Conservation (phyloP, 352 stramenopile species). For the Globisporangium barbulae region DNA sequence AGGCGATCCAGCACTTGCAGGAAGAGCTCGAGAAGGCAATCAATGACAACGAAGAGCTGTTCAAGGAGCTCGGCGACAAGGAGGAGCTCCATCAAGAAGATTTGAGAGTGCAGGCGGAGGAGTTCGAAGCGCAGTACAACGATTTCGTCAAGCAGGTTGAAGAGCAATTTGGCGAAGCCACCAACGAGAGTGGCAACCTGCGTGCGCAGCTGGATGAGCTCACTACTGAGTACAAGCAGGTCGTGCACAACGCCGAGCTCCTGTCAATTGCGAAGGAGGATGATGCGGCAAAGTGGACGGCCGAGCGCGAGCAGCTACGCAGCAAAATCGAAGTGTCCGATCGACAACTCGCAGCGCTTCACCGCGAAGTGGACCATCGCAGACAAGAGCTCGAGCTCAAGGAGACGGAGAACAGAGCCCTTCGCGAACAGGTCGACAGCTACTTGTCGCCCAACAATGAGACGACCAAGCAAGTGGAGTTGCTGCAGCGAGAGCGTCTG, state of each 20-base stretch:
- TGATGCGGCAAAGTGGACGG: slow-evolving; percentile 48
- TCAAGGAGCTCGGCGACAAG: slow-evolving; percentile 44
- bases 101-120: slow-evolving; percentile 39
- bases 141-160: slow-evolving; percentile 52
- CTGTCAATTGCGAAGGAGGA: slow-evolving; percentile 27
- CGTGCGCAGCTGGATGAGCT: slow-evolving; percentile 42
- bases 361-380: slow-evolving; percentile 50
- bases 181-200: slow-evolving; percentile 52
- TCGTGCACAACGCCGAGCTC: slow-evolving; percentile 28
- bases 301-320: slow-evolving; percentile 46
- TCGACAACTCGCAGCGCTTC: slow-evolving; percentile 41
- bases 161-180: slow-evolving; percentile 44
- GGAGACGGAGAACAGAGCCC: slow-evolving; percentile 42
- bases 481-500: slow-evolving; percentile 46
- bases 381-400: slow-evolving; percentile 47
- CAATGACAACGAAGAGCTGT: slow-evolving; percentile 38
- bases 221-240: slow-evolving; percentile 40
- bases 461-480: slow-evolving; percentile 45
- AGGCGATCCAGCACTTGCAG: slow-evolving; percentile 37
- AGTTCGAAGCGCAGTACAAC: slow-evolving; percentile 63
- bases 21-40: slow-evolving; percentile 35
- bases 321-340: slow-evolving; percentile 31
- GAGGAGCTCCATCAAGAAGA: slow-evolving; percentile 40
- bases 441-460: slow-evolving; percentile 57
- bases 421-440: slow-evolving; percentile 52